A percentile compares a stretch with the other conserved stretches of the same genome.
These are phyloP conservation scores for Limnanthes douglasii DNA, from an alignment of 345 rosid species.

Conservation along the genomic window DNA sequence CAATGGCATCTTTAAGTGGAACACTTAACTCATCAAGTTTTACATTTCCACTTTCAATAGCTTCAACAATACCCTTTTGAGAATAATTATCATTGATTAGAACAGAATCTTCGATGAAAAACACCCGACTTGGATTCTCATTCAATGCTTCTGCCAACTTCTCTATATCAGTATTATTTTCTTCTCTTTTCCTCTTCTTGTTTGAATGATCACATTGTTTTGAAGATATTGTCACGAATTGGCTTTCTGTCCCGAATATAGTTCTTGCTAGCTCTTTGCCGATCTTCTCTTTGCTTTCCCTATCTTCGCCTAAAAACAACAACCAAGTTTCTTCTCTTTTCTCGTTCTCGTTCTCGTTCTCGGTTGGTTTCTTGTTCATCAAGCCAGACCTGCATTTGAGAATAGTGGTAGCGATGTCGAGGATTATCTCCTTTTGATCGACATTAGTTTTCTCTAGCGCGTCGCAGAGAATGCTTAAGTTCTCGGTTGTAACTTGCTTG, in stretches of 20 bases:
- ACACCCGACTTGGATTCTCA: constrained; percentile 52
- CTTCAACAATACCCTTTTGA: constrained; percentile 50
- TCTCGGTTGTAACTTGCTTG: constrained; percentile 41
- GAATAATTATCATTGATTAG: constrained; percentile 56
- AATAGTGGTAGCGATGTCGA: constrained; percentile 39
- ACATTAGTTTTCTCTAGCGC: constrained; percentile 64
- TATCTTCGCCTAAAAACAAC: constrained; percentile 57
- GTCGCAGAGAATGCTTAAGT: constrained; percentile 30
- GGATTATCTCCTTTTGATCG: constrained; percentile 40
- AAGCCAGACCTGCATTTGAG: constrained; percentile 64
- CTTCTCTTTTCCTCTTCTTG: constrained; percentile 50
- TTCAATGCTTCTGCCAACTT: constrained; percentile 51
- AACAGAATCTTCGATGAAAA: constrained; percentile 61
- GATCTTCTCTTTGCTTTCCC: constrained; percentile 49
- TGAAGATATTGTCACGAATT: constrained; percentile 36
- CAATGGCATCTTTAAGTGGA: constrained; percentile 39
- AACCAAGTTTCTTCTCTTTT: constrained; percentile 83
- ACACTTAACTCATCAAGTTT: constrained; percentile 43
- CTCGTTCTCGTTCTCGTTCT: constrained; percentile 7
- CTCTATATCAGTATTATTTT: constrained; percentile 39
- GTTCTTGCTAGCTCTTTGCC: constrained; percentile 59
- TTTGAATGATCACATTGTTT: constrained; percentile 36
- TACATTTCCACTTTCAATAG: constrained; percentile 44
- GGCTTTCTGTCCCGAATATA: constrained; percentile 34
- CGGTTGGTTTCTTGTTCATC: constrained; percentile 21